Percentiles rank a stretch among this genome's conserved stretches.
Evolutionary conservation across 148 eudicot genomes (phyloP).

Genomic region (Dianthus caryophyllus): DNA sequence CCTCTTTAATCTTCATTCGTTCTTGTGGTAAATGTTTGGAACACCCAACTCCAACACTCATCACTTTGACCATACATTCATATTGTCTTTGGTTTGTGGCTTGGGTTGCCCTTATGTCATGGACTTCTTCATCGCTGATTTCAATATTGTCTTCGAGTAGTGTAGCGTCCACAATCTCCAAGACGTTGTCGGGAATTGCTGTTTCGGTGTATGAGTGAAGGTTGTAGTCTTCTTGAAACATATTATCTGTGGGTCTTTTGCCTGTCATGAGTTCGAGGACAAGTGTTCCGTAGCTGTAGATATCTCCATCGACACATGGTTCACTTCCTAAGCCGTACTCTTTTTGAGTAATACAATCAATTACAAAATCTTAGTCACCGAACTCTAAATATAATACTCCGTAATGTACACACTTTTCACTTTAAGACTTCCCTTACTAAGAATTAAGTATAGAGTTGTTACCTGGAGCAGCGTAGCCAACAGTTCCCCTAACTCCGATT

Average conservation of each 20-base stretch:
- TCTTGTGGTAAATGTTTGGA: no score
- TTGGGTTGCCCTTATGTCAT: no score
- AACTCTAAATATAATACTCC: neutral
- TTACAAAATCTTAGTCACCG: neutral
- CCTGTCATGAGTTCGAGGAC: constrained; percentile 18
- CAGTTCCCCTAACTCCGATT: no score
- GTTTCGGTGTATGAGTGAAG: constrained; percentile 12
- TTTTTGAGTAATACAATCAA: neutral
- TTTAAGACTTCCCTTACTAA: neutral
- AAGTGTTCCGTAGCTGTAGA: constrained; percentile 15
- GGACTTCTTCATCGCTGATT: neutral
- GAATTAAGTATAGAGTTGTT: neutral
- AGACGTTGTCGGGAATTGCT: constrained; percentile 14
- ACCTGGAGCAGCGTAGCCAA: constrained; percentile 1
- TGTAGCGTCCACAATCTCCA: constrained; percentile 3
- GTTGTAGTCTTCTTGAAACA: constrained; percentile 12
- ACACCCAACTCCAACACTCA: no score
- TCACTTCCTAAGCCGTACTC: constrained; percentile 8
- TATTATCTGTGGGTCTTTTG: constrained; percentile 9
- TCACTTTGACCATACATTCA: no score
- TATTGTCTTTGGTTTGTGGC: no score
- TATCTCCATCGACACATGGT: neutral
- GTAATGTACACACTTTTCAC: neutral
- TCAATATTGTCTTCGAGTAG: neutral
- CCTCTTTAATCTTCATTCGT: no score